A percentile compares a stretch with the other conserved stretches of the same genome.
Evolutionary conservation across 495 filamentous ascomycete genomes (phyloP).

Genomic region (Glutinoglossum americanum): DNA sequence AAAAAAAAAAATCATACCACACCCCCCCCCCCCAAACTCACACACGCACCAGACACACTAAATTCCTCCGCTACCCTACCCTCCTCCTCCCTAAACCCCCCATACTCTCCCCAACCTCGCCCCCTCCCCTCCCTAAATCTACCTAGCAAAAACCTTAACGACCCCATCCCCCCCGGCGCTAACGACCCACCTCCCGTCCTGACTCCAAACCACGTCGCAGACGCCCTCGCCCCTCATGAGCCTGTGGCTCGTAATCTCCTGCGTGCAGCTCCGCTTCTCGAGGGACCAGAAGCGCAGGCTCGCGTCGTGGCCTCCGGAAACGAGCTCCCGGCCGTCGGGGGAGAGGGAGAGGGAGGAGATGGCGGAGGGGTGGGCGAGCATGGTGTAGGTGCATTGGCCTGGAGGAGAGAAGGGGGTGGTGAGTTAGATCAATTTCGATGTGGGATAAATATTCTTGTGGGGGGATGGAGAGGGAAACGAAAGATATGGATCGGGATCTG

Average conservation of each 20-base stretch:
- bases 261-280: slow-evolving; percentile 78
- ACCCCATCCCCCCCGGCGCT: slow-evolving; percentile 90
- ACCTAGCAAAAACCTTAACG: slow-evolving; percentile 81
- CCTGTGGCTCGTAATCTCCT: slow-evolving; percentile 80
- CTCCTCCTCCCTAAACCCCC: neutral
- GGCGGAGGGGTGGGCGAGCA: slow-evolving; percentile 85
- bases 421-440: no score
- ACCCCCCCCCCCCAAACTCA: no score
- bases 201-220: slow-evolving; percentile 80
- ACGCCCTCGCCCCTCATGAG: slow-evolving; percentile 90
- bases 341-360: slow-evolving; percentile 80
- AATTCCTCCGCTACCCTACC: no score
- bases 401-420: neutral
- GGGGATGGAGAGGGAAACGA: no score
- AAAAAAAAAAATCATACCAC: no score
- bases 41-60: no score
- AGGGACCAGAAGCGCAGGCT: slow-evolving; percentile 93
- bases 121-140: neutral
- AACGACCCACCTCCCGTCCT: slow-evolving; percentile 84
- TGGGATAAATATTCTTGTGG: no score
- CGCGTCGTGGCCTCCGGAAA: slow-evolving; percentile 89
- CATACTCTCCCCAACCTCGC: neutral
- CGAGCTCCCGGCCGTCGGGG: slow-evolving; percentile 81
- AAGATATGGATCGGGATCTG: neutral
- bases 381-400: slow-evolving; percentile 98